Conservation (phyloP, 805 yeast species). For the Suhomyces xylopsoci region DNA sequence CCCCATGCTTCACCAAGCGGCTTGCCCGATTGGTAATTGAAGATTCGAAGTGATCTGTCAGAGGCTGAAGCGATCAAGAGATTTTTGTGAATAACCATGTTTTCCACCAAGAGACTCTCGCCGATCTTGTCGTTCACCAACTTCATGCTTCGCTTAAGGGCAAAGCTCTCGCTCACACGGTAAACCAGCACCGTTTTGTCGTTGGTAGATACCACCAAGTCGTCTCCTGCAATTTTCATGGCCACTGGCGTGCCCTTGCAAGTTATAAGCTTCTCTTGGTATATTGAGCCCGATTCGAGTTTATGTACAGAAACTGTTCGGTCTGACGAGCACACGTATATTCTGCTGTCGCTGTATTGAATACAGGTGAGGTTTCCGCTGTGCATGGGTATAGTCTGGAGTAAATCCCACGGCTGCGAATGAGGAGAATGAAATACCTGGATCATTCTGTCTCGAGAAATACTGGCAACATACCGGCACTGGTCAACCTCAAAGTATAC, state of each 20-base stretch:
- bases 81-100: slow-evolving; percentile 30
- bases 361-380: slow-evolving; percentile 50
- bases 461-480: slow-evolving; percentile 38
- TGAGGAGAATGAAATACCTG: slow-evolving; percentile 43
- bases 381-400: slow-evolving; percentile 60
- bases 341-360: slow-evolving; percentile 21
- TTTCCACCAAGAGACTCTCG: slow-evolving; percentile 46
- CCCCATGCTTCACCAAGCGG: slow-evolving; percentile 56
- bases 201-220: slow-evolving; percentile 48
- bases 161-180: slow-evolving; percentile 28
- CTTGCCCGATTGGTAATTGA: slow-evolving; percentile 44
- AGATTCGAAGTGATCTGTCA: slow-evolving; percentile 57
- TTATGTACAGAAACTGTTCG: slow-evolving; percentile 56
- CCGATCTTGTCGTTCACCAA: slow-evolving; percentile 34
- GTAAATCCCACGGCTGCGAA: slow-evolving; percentile 43
- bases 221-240: slow-evolving; percentile 34
- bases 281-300: slow-evolving; percentile 22
- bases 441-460: slow-evolving; percentile 62
- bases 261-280: slow-evolving; percentile 46
- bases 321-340: slow-evolving; percentile 60
- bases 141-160: slow-evolving; percentile 38
- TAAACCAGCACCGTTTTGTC: slow-evolving; percentile 49
- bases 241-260: slow-evolving; percentile 51
- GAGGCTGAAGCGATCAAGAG: slow-evolving; percentile 43
- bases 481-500: slow-evolving; percentile 28